A percentile compares a stretch with the other conserved stretches of the same genome.
Conservation (phyloP, 805 yeast species). For the Cyberlindnera subsufficiens region DNA sequence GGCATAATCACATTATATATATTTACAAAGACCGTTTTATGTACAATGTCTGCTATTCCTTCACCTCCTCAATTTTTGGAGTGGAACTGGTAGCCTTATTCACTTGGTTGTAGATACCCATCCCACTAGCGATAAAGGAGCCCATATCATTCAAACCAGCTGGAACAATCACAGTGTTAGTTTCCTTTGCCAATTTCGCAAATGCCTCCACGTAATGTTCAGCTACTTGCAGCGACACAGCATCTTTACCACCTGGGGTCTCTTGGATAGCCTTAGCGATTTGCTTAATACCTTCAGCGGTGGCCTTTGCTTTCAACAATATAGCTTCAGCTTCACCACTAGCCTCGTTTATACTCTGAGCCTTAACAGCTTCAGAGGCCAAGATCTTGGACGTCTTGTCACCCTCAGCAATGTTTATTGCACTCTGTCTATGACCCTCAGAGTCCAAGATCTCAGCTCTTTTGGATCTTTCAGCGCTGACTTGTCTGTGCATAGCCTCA, state of each 20-base stretch:
- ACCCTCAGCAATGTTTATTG: slow-evolving; percentile 82
- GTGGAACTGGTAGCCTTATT: slow-evolving; percentile 17
- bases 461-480: slow-evolving; percentile 79
- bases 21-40: slow-evolving; percentile 1
- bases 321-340: slow-evolving; percentile 70
- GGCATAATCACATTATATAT: background rate
- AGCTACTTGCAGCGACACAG: slow-evolving; percentile 75
- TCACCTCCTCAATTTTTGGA: slow-evolving; percentile 4
- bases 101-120: slow-evolving; percentile 62
- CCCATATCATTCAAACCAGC: slow-evolving; percentile 71
- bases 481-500: slow-evolving; percentile 90
- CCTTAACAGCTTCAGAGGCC: slow-evolving; percentile 67
- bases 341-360: slow-evolving; percentile 61
- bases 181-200: slow-evolving; percentile 75
- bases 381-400: slow-evolving; percentile 63
- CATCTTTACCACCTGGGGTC: slow-evolving; percentile 68
- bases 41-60: slow-evolving; percentile 1
- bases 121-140: slow-evolving; percentile 67
- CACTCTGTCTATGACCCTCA: slow-evolving; percentile 76
- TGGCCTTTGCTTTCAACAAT: slow-evolving; percentile 59
- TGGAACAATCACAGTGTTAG: slow-evolving; percentile 74
- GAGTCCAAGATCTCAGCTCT: slow-evolving; percentile 84
- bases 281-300: slow-evolving; percentile 61
- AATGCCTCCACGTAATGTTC: slow-evolving; percentile 80
- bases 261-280: slow-evolving; percentile 63